A percentile compares a stretch with the other conserved stretches of the same genome.
phyloP scores from a whole-genome alignment of 164 flowering plant genomes.

The Berberis thunbergii region DNA sequence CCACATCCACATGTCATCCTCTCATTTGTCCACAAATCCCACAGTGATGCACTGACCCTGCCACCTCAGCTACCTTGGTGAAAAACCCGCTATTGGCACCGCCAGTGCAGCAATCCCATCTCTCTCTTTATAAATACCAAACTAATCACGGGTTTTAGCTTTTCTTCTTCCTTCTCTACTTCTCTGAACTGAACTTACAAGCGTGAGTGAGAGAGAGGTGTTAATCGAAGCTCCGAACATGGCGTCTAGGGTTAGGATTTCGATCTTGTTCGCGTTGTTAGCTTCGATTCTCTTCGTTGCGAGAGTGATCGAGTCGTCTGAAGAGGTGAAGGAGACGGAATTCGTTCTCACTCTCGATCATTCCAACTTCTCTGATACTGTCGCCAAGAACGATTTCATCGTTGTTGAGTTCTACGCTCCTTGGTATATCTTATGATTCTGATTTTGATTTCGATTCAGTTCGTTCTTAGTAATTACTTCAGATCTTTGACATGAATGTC shows the following conservation, averaged over 20 bases:
- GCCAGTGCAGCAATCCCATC: too few species aligned
- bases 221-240: background rate
- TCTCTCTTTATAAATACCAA: too few species aligned
- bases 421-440: conserved; percentile 33
- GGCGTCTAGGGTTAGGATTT: conserved; percentile 16
- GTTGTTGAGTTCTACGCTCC: conserved; percentile 98
- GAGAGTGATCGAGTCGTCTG: conserved; percentile 11
- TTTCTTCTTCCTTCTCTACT: background rate
- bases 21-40: too few species aligned
- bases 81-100: too few species aligned
- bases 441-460: background rate
- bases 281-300: conserved; percentile 12
- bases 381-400: conserved; percentile 54
- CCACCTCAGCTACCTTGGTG: too few species aligned
- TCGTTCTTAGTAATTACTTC: background rate
- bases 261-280: conserved; percentile 18
- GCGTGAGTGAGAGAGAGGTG: background rate
- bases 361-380: conserved; percentile 61
- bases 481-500: background rate
- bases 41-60: too few species aligned
- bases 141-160: too few species aligned
- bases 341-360: conserved; percentile 67
- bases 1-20: too few species aligned
- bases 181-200: background rate
- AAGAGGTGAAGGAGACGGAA: conserved; percentile 22